A percentile compares a stretch with the other conserved stretches of the same genome.
phyloP scores from a whole-genome alignment of 2,329 filamentous ascomycete species.

The Sclerotinia minor region DNA sequence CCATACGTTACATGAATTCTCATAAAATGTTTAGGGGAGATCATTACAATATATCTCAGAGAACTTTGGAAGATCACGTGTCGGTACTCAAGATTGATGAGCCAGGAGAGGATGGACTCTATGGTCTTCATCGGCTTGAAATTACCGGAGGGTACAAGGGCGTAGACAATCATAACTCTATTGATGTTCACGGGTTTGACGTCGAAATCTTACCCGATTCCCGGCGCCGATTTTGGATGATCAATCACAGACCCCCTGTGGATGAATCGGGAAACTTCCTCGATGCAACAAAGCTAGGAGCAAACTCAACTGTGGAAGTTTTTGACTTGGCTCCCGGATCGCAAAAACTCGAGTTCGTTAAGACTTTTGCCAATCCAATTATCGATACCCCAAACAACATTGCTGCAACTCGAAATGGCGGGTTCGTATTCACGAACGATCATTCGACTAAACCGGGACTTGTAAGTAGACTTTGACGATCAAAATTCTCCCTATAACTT shows the following conservation, averaged over 20 bases:
- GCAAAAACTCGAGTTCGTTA: constrained; percentile 39
- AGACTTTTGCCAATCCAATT: constrained; percentile 38
- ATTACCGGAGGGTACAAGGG: constrained; percentile 32
- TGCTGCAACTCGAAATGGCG: constrained; percentile 40
- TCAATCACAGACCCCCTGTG: constrained; percentile 43
- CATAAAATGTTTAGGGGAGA: not conserved
- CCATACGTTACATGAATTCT: not conserved
- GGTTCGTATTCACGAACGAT: constrained; percentile 44
- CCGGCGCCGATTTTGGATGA: constrained; percentile 40
- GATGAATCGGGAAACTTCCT: constrained; percentile 40
- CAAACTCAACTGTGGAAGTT: constrained; percentile 44
- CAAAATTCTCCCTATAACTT: not conserved
- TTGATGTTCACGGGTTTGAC: constrained; percentile 43
- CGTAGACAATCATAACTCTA: constrained; percentile 32
- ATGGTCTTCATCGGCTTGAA: constrained; percentile 31
- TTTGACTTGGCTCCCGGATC: constrained; percentile 40
- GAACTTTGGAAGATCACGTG: constrained; percentile 7
- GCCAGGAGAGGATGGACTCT: constrained; percentile 32
- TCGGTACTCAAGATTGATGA: constrained; percentile 32
- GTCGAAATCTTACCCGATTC: constrained; percentile 35
- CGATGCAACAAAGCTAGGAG: constrained; percentile 40
- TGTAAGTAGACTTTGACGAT: not conserved
- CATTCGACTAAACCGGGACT: constrained; percentile 38
- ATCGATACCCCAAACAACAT: constrained; percentile 44
- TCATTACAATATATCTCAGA: not conserved